A percentile compares a stretch with the other conserved stretches of the same genome.
These are phyloP conservation scores for Plasmodium adleri DNA, from an alignment of 169 alveolate species.

Conservation along the genomic window DNA sequence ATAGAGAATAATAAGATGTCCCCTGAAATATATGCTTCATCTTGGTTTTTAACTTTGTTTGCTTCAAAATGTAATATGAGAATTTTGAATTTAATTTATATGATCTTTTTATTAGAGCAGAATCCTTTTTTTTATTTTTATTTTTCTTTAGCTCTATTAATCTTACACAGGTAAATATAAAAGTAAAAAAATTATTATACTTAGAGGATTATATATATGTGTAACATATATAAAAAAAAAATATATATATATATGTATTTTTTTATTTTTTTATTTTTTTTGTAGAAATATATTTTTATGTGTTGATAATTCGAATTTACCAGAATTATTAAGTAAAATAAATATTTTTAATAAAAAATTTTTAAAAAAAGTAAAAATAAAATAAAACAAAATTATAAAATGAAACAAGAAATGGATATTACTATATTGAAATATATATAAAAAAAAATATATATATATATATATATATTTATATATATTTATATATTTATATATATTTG, in stretches of 20 bases:
- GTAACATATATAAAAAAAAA: neutral
- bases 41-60: conserved; percentile 84
- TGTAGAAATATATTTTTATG: conserved; percentile 65
- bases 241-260: neutral
- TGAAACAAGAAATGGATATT: neutral
- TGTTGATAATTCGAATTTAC: conserved; percentile 73
- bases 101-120: conserved; percentile 75
- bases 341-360: conserved; percentile 58
- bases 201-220: too few relatives aligned
- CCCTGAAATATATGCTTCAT: conserved; percentile 85
- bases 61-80: conserved; percentile 80
- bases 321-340: conserved; percentile 71
- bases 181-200: neutral
- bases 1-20: conserved; percentile 79
- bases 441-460: neutral
- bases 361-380: conserved; percentile 60
- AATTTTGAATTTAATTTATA: conserved; percentile 78
- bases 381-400: conserved; percentile 1
- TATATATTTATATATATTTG: neutral
- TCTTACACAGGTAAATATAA: conserved; percentile 59
- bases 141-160: conserved; percentile 80
- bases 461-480: neutral
- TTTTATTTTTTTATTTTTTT: conserved; percentile 7
- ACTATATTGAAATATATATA: neutral
- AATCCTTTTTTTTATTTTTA: conserved; percentile 80